Base-by-base conservation (phyloP, 2,329 filamentous ascomycete genomes). In the Cercospora brassicicola region DNA sequence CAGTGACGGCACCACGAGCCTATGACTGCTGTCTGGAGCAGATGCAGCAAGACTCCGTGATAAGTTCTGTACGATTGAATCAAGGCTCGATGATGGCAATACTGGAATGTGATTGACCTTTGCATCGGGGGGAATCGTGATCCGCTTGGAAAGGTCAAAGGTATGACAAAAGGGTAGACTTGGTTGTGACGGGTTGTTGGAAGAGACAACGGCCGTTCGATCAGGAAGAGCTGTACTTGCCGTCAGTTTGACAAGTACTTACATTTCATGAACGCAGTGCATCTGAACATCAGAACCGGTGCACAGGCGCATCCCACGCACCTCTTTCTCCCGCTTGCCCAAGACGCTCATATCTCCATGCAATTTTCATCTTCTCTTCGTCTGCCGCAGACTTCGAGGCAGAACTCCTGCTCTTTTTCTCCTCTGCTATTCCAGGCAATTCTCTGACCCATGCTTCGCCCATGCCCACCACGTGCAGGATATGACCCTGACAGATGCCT, bases 321-420 rank as follows among this genome's bases (percentile, higher is more conserved):
- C 90, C 89, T 89, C 88, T 79, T 62, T 84, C 85, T 51, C 88
- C 88, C 73, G 89, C 89, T 72, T 91, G 90, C 15, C 91, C 91
- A 63, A 98, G 80, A 36, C 89, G 87, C 80, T 98, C 94, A 81
- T 99, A 99, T 79, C 95, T 87, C 95, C 95, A 99, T 3, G 95
- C 95, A 82, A 99, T 99, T 82, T 97, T 98, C 95, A 99, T 98
- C 80, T 90, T 94, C 70, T 94, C 91, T 45, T 76, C 75, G 33
- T 84, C 81, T n/a, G 67, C 67, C 77, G 55, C 77, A 74, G 73
- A 71, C 64, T 69, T 84, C 81, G 63, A 74, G 9, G 76, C 75
- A 30, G 53, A 51, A 18, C 48, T 56, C 48, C 62, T 56, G 20
- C 62, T 64, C 53, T 82, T 79, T 55, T 73, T 75, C 55, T 82